Percentiles rank a stretch among this genome's conserved stretches.
Conservation (phyloP, 2,329 filamentous ascomycete genomes). For the Cercospora citrullina region DNA sequence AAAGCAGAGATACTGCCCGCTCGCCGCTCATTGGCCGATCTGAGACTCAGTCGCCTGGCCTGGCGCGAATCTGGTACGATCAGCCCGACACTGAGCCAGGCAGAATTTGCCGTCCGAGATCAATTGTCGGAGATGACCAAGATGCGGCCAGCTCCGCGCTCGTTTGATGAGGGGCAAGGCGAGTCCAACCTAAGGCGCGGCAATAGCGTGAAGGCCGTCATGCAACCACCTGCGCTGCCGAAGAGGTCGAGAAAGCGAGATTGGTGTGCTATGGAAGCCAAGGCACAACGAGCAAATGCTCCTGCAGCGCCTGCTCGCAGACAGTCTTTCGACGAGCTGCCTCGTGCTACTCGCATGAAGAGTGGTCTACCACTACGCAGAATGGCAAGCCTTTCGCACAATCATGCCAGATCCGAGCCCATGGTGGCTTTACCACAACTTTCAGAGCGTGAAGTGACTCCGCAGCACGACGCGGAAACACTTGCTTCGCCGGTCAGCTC, state of each 20-base stretch:
- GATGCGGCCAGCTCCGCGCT: not conserved
- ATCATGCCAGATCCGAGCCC: not conserved
- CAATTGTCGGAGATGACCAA: constrained; percentile 16
- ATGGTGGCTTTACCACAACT: constrained; percentile 10
- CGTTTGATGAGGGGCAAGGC: not conserved
- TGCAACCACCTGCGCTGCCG: constrained; percentile 41
- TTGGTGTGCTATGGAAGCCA: constrained; percentile 26
- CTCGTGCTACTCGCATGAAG: not conserved
- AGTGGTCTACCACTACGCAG: constrained; percentile 17
- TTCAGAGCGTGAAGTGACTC: not conserved
- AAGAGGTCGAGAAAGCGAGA: constrained; percentile 47
- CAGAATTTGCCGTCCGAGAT: constrained; percentile 41
- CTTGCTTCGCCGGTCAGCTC: not conserved
- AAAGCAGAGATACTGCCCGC: not conserved
- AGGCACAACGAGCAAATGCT: not conserved
- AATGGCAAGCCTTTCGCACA: constrained; percentile 20
- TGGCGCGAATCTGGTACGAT: constrained; percentile 25
- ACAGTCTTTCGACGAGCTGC: constrained; percentile 17
- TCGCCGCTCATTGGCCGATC: constrained; percentile 25
- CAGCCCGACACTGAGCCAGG: constrained; percentile 52
- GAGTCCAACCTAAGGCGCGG: constrained; percentile 14
- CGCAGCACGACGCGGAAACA: not conserved
- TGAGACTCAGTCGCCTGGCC: constrained; percentile 29
- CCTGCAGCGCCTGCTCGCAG: constrained; percentile 6
- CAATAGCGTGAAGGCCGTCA: constrained; percentile 34